Evolutionary conservation across 2,329 filamentous ascomycete species (phyloP).

Genomic region (Fusarium abutilonis): DNA sequence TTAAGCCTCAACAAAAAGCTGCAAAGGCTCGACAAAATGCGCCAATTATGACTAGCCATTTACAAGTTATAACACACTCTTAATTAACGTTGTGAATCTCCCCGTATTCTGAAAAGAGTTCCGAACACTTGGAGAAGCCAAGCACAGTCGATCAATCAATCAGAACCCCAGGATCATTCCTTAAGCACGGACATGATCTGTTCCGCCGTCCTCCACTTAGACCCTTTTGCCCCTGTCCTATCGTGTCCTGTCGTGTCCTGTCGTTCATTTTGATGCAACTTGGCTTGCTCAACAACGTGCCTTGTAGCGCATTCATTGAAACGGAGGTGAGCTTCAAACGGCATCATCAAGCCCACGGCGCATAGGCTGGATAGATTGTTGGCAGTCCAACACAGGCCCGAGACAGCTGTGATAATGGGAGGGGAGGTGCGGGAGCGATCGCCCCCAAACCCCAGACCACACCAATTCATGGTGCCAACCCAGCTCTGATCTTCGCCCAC

Average conservation of each 20-base stretch:
- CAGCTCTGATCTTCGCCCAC: constrained; percentile 25
- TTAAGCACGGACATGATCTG: constrained; percentile 16
- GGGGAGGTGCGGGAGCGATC: constrained; percentile 50
- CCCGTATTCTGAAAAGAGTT: constrained; percentile 1
- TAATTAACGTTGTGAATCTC: too few species aligned
- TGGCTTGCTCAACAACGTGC: constrained; percentile 8
- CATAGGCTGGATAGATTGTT: background rate
- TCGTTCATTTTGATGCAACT: constrained; percentile 16
- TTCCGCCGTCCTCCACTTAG: constrained; percentile 4
- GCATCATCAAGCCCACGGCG: background rate
- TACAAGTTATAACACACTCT: background rate
- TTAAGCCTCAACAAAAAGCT: background rate
- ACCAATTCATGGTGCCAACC: constrained; percentile 34
- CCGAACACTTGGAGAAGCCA: background rate
- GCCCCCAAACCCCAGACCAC: constrained; percentile 46
- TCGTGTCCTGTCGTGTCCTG: background rate
- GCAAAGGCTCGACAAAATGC: constrained; percentile 5
- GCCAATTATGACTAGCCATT: constrained; percentile 8
- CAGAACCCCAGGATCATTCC: constrained; percentile 11
- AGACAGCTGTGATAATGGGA: constrained; percentile 6
- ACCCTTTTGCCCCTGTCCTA: constrained; percentile 7
- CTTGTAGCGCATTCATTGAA: constrained; percentile 1
- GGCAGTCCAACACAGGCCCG: constrained; percentile 3
- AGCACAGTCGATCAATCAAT: constrained; percentile 22
- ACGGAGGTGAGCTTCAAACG: background rate